These are phyloP conservation scores for Amanita pseudoporphyria DNA, from an alignment of 768 basidiomycete genomes.

Conservation along the genomic window DNA sequence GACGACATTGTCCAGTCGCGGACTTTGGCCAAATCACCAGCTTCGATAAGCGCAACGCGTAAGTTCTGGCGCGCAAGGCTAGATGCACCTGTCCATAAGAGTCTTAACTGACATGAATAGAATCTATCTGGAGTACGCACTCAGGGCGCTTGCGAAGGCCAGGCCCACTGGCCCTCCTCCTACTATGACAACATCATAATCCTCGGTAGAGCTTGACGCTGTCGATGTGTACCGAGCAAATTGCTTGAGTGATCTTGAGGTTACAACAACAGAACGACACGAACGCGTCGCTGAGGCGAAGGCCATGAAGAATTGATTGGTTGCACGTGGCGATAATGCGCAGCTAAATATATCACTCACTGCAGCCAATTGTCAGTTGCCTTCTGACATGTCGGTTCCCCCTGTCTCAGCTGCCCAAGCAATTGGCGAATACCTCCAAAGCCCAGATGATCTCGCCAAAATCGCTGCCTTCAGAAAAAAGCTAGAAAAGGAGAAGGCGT, in stretches of 20 bases:
- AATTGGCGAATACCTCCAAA: conserved; percentile 84
- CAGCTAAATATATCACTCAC: too few species aligned
- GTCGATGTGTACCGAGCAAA: background rate
- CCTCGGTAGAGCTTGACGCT: conserved; percentile 18
- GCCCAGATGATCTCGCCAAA: conserved; percentile 89
- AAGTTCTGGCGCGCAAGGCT: conserved; percentile 39
- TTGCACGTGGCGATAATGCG: too few species aligned
- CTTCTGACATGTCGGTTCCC: conserved; percentile 32
- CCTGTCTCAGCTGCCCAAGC: conserved; percentile 76
- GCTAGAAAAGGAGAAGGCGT: conserved; percentile 92
- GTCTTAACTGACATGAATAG: conserved; percentile 4
- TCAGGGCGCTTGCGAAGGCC: conserved; percentile 77
- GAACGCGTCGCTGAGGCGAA: conserved; percentile 11
- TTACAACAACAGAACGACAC: background rate
- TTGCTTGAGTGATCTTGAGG: background rate
- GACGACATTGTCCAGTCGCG: conserved; percentile 52
- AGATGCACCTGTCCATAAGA: conserved; percentile 37
- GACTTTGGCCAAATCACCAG: conserved; percentile 61
- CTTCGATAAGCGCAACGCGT: conserved; percentile 72
- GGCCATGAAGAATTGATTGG: conserved; percentile 10
- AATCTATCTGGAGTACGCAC: conserved; percentile 31
- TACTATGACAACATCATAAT: conserved; percentile 86
- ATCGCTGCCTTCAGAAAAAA: conserved; percentile 86
- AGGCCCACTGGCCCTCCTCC: conserved; percentile 92
- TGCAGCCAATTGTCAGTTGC: too few species aligned